Percentiles rank a stretch among this genome's conserved stretches.
Conservation (phyloP, 371 early-diverging fungal genomes). For the Mortierella sp. region DNA sequence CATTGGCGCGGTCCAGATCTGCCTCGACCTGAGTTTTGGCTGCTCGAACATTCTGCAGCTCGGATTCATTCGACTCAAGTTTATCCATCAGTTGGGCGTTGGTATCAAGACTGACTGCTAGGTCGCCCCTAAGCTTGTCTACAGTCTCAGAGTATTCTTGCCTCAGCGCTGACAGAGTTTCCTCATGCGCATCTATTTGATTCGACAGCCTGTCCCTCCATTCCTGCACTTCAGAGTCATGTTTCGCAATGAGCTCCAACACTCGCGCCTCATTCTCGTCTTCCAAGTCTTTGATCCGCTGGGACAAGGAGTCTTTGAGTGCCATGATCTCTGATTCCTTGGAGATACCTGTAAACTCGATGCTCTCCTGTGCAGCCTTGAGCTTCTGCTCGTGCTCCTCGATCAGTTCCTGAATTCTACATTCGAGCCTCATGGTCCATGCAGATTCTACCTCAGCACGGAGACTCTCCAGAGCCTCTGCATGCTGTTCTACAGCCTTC, state of each 20-base stretch:
- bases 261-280: constrained; percentile 25
- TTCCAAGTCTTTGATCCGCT: constrained; percentile 33
- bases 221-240: constrained; percentile 25
- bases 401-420: constrained; percentile 19
- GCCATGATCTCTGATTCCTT: constrained; percentile 22
- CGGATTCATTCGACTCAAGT: constrained; percentile 6
- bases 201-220: constrained; percentile 25
- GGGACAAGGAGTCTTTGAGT: constrained; percentile 33
- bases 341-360: constrained; percentile 3
- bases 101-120: not conserved
- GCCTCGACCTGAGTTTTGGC: constrained; percentile 9
- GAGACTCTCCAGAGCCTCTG: constrained; percentile 19
- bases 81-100: constrained; percentile 6
- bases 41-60: constrained; percentile 4
- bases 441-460: constrained; percentile 31
- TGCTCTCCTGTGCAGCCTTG: constrained; percentile 8
- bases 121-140: constrained; percentile 1
- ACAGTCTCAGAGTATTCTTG: constrained; percentile 7
- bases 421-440: constrained; percentile 32
- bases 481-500: constrained; percentile 20
- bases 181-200: constrained; percentile 21
- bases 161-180: constrained; percentile 7
- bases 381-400: constrained; percentile 20
- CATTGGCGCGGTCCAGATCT: constrained; percentile 21
- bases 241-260: constrained; percentile 14